Base-by-base conservation (phyloP, 139 green algal species). In the Coccomyxa sp. region DNA sequence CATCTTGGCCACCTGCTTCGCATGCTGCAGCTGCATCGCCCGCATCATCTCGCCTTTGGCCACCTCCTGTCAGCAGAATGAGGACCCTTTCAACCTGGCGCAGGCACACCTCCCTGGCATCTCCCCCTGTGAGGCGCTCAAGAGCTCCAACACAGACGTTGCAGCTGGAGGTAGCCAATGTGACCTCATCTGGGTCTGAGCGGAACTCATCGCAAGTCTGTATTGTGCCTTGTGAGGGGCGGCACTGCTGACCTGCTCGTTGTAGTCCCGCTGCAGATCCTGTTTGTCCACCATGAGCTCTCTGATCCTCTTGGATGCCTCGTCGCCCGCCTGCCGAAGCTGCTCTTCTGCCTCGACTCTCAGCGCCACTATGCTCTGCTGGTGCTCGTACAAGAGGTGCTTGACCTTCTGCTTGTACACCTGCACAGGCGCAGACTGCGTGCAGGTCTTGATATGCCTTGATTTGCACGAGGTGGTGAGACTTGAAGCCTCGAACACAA, bases 351-450 rank as follows among this genome's bases (percentile, higher is more conserved):
- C 88, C 54, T 97, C 94, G 33, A 91, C 88, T 79, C 96, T 97
- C 54, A 97, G 91, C 36, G 85, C 90, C 2, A 89, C 88, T 74
- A 97, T 91, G 83, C 92, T 93, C 81, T 94, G 93, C 73, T 96
- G 90, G 76, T 98, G 94, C 89, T 98, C 94, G 73, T 96, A 97
- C 79, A 97, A 85, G 81, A 97, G 73, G 82, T 98, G 94, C 89
- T 97, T 98, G 12, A 98, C 93, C 78, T 97, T 97, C 79, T 98
- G 94, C 86, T 96, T 94, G 83, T 97, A 97, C 18, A 97, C 90
- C 86, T 94, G 80, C 44, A 84, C 36, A 54, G 44, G 8, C 6
- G 24, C 12, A 69, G 9, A 0, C 50, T 72, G 33, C 9, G 5
- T 71, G 24, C 64, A 18, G 33, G 12, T 10, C 18, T 37, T 7